Conservation (phyloP, 129 eudicot species). For the Pittosporum tobira region DNA sequence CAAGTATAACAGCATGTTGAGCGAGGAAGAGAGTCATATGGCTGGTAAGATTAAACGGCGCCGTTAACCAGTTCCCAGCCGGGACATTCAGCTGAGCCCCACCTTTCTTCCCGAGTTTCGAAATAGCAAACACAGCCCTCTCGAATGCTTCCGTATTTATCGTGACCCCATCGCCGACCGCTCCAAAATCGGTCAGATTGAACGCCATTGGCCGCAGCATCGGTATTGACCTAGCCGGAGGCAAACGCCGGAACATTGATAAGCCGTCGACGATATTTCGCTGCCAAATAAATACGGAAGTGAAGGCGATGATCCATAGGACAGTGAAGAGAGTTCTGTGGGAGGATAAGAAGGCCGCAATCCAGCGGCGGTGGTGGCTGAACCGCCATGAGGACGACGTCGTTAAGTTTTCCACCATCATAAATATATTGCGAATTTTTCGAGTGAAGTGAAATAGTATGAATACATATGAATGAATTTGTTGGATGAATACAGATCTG, state of each 20-base stretch:
- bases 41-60: conserved; percentile 90
- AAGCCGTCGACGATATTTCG: conserved; percentile 36
- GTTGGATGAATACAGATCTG: background rate
- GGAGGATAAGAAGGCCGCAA: conserved; percentile 32
- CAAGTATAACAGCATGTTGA: conserved; percentile 81
- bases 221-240: conserved; percentile 26
- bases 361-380: conserved; percentile 27
- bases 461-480: background rate
- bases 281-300: conserved; percentile 70
- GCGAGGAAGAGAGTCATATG: conserved; percentile 86
- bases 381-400: conserved; percentile 28
- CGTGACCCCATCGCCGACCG: conserved; percentile 73
- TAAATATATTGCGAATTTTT: too few relatives aligned
- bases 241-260: conserved; percentile 23
- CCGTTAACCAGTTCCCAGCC: conserved; percentile 82
- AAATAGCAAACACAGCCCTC: conserved; percentile 55
- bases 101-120: conserved; percentile 57
- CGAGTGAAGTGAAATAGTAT: too few relatives aligned
- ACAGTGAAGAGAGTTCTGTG: conserved; percentile 47
- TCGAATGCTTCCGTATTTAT: conserved; percentile 70
- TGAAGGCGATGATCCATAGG: conserved; percentile 44
- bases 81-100: conserved; percentile 93
- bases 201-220: conserved; percentile 53
- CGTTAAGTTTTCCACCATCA: conserved; percentile 42
- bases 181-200: conserved; percentile 78